Evolutionary conservation across 2,329 filamentous ascomycete genomes (phyloP).

Genomic region (Nigrograna mackinnonii): DNA sequence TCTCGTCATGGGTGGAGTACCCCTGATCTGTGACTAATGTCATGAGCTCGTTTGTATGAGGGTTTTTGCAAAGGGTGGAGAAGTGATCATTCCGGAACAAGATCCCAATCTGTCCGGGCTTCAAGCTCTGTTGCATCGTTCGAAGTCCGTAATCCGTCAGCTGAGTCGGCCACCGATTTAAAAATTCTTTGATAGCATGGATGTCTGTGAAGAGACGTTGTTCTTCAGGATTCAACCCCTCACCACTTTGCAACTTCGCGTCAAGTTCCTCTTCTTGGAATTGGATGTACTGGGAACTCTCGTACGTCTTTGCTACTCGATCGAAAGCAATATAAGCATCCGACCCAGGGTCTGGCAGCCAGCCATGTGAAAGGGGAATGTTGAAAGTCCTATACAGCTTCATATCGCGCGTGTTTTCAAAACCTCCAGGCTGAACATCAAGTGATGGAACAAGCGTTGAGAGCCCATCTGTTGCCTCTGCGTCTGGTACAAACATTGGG

Average conservation of each 20-base stretch:
- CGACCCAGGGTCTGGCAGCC: slow-evolving; percentile 74
- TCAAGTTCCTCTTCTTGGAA: slow-evolving; percentile 90
- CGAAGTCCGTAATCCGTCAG: slow-evolving; percentile 81
- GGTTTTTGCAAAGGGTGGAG: slow-evolving; percentile 89
- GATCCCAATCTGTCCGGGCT: slow-evolving; percentile 82
- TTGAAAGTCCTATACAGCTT: slow-evolving; percentile 87
- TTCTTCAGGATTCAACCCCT: slow-evolving; percentile 71
- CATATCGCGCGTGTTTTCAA: slow-evolving; percentile 88
- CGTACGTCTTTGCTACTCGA: slow-evolving; percentile 80
- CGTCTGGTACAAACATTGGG: slow-evolving; percentile 74
- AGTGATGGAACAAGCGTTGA: slow-evolving; percentile 44
- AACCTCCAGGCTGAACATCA: slow-evolving; percentile 66
- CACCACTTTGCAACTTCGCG: slow-evolving; percentile 65
- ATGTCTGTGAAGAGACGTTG: slow-evolving; percentile 83
- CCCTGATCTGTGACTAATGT: slow-evolving; percentile 92
- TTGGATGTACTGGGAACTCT: slow-evolving; percentile 87
- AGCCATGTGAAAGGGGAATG: slow-evolving; percentile 89
- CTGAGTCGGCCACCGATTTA: slow-evolving; percentile 81
- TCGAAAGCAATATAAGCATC: slow-evolving; percentile 70
- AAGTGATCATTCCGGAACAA: slow-evolving; percentile 98
- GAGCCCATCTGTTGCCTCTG: slow-evolving; percentile 38
- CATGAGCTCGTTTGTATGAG: slow-evolving; percentile 72
- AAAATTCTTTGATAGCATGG: slow-evolving; percentile 78
- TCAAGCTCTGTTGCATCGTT: slow-evolving; percentile 70
- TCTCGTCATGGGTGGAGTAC: slow-evolving; percentile 83